phyloP scores from a whole-genome alignment of 768 basidiomycete genomes.

The Mycena venus region DNA sequence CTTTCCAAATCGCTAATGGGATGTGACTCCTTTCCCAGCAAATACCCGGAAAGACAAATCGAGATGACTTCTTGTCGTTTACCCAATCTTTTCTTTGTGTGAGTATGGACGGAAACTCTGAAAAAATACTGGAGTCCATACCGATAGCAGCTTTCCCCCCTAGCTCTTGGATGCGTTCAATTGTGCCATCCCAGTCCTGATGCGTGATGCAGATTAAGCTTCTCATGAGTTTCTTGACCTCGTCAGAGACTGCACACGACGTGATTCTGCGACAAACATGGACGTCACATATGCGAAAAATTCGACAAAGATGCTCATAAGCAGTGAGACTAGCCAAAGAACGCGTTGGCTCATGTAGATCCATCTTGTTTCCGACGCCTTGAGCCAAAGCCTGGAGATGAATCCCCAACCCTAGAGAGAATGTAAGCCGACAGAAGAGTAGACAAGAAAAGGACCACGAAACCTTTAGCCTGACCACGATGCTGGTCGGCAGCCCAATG shows the following conservation, averaged over 20 bases:
- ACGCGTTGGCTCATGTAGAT: conserved; percentile 9
- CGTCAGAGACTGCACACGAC: background rate
- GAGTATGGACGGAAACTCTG: background rate
- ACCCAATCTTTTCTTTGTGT: conserved; percentile 33
- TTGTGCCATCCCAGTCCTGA: conserved; percentile 9
- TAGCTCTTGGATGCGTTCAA: background rate
- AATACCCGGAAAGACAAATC: conserved; percentile 30
- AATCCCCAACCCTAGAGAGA: background rate
- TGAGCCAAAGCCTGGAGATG: background rate
- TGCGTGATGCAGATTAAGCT: conserved; percentile 9
- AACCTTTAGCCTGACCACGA: conserved; percentile 30
- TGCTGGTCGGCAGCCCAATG: conserved; percentile 23
- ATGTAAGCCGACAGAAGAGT: background rate
- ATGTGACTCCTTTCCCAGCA: conserved; percentile 39
- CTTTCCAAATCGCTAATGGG: conserved; percentile 35
- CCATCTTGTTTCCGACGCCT: background rate
- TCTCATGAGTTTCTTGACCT: conserved; percentile 13
- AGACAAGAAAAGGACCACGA: background rate
- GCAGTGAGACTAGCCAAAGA: background rate
- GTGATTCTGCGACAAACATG: conserved; percentile 7
- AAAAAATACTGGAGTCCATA: background rate
- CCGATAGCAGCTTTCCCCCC: conserved; percentile 20
- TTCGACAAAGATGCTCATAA: conserved; percentile 23
- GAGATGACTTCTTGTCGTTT: conserved; percentile 17
- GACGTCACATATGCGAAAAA: conserved; percentile 8